Base-by-base conservation (phyloP, 2,329 filamentous ascomycete genomes). In the Cladobotryum protrusum region DNA sequence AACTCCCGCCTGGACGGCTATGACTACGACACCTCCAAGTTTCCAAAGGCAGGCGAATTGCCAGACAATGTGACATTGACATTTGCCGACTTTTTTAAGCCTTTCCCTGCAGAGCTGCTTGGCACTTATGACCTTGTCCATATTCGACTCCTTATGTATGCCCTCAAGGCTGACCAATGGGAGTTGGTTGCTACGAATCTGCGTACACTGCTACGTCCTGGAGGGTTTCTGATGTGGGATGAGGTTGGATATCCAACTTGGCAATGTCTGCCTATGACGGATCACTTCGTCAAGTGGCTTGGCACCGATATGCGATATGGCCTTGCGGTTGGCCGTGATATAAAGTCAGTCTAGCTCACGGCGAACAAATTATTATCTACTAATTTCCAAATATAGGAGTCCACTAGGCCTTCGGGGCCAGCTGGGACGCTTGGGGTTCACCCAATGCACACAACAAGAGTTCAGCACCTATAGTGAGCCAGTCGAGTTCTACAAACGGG, bases 21-120 rank as follows among this genome's bases (percentile, higher is more conserved):
- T 36, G 57, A 58, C 40, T 47, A 57, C 29, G 56, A 58, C 35
- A 20, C 48, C 3, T 53, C 52, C 6, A 59, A 58, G 35, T 59
- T 58, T 20, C 56, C 53, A 3, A 19, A 36, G 3, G 15, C 48
- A 2, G 35, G 45, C 4, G 33, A 50, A 5, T 24, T 57, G 9
- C 47, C 55, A 14, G 14, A 32, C 8, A 59, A 59, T 19, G 29
- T 58, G 9, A 32, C 5, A 0, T 44, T 59, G 5, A 15, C 18
- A 14, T 33, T 24, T 15, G 52, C 47, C 3, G 48, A 59, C 34
- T 47, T 43, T 1, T 29, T 54, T 17, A n/a, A 46, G 11, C 50
- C 54, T 1, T 57, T 57, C 12, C 51, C 57, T 1, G 20, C 47
- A 13, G 46, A 52, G 8, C 17, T 53, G 35, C 32, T 24, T 3